Conservation (phyloP, 2,329 filamentous ascomycete genomes). For the Monilinia fructicola region DNA sequence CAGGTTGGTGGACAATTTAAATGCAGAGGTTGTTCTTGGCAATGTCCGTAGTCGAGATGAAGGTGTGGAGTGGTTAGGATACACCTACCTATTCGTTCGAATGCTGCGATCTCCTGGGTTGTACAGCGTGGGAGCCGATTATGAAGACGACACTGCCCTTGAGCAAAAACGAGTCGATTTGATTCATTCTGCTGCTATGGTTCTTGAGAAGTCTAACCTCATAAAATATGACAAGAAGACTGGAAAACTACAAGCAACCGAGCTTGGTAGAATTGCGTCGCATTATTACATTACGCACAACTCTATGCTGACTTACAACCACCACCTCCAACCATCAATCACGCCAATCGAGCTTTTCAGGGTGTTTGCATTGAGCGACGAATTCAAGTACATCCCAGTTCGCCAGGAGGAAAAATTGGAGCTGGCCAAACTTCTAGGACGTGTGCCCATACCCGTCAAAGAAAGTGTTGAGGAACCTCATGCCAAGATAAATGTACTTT, state of each 20-base stretch:
- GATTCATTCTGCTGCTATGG: slow-evolving; percentile 85
- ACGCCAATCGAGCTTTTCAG: slow-evolving; percentile 95
- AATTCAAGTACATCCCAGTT: slow-evolving; percentile 99
- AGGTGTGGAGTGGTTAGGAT: slow-evolving; percentile 97
- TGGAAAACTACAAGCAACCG: slow-evolving; percentile 84
- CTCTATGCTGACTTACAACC: slow-evolving; percentile 97
- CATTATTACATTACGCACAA: slow-evolving; percentile 98
- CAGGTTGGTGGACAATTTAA: slow-evolving; percentile 91
- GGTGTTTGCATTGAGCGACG: slow-evolving; percentile 90
- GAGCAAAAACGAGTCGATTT: slow-evolving; percentile 98
- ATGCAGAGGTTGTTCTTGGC: slow-evolving; percentile 92
- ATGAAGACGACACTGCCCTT: slow-evolving; percentile 84
- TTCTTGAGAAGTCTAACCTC: slow-evolving; percentile 83
- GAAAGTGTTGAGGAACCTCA: slow-evolving; percentile 96
- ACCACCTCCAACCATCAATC: slow-evolving; percentile 88
- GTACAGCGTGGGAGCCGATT: slow-evolving; percentile 94
- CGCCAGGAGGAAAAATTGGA: slow-evolving; percentile 97
- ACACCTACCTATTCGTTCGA: slow-evolving; percentile 95
- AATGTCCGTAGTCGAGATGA: slow-evolving; percentile 91
- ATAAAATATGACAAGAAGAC: slow-evolving; percentile 95
- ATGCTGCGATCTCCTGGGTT: slow-evolving; percentile 95
- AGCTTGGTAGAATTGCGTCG: slow-evolving; percentile 91
- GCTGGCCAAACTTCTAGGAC: slow-evolving; percentile 82
- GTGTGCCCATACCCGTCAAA: slow-evolving; percentile 94
- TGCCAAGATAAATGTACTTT: slow-evolving; percentile 95